Evolutionary conservation across 176 grass and related monocot genomes (phyloP).

Genomic region (Aegilops umbellulata): DNA sequence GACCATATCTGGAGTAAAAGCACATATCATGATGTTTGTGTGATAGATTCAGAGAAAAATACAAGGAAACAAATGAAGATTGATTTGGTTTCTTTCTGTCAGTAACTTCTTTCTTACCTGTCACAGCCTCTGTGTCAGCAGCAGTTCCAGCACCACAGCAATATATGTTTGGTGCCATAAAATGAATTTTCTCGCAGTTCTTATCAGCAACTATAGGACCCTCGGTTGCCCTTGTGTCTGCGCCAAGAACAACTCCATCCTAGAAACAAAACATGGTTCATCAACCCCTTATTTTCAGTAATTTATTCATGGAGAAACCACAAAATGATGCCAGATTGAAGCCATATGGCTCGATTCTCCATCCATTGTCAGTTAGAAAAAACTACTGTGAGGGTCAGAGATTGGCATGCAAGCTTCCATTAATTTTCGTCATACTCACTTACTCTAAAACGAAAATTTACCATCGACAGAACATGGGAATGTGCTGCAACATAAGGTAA

Average conservation of each 20-base stretch:
- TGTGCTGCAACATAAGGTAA: background rate
- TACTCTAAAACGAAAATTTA: background rate
- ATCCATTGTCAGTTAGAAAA: background rate
- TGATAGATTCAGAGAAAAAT: background rate
- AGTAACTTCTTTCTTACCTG: slow-evolving; percentile 40
- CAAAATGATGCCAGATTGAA: background rate
- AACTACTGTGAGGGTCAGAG: background rate
- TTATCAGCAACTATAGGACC: slow-evolving; percentile 97
- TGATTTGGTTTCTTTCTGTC: background rate
- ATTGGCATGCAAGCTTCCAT: background rate
- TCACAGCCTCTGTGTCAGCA: slow-evolving; percentile 81
- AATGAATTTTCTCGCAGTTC: slow-evolving; percentile 94
- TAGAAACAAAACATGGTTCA: slow-evolving; percentile 32
- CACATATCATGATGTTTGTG: slow-evolving; percentile 10
- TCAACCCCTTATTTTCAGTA: background rate
- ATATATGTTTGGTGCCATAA: slow-evolving; percentile 92
- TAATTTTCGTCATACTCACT: background rate
- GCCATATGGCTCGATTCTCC: background rate
- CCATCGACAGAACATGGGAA: background rate
- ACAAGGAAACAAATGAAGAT: slow-evolving; percentile 1
- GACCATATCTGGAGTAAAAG: slow-evolving; percentile 73
- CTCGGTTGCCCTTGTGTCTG: slow-evolving; percentile 93
- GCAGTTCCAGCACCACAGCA: slow-evolving; percentile 94
- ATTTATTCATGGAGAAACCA: slow-evolving; percentile 5
- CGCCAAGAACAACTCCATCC: slow-evolving; percentile 95